Evolutionary conservation across 371 early-diverging fungal species (phyloP), one percentile per base, ranked within the genome.

Genomic region (Mortierella sp.): DNA sequence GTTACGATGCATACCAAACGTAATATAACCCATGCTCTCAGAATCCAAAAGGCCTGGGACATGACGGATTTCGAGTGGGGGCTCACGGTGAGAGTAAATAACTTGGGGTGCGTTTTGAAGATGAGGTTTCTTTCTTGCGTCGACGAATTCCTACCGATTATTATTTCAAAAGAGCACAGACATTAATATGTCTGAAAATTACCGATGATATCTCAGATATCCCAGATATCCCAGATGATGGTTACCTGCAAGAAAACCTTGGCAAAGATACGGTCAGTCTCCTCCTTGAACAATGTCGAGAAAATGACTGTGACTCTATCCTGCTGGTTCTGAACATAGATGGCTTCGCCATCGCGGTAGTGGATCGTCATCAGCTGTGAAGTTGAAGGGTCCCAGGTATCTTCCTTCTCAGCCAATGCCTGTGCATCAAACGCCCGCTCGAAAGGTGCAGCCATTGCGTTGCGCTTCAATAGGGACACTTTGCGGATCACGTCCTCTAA

Each of bases 281-380:
- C 98, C 69, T 98, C 98, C 87, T 96, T 96, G 85, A 99, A 99
- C 75, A 90, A 86, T 29, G 97, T 97, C 54, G 96, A 94, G 84
- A 98, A 98, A 64, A 98, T 96, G 35, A 97, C 98, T 4, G 98
- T 98, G 69, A 98, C 96, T 42, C 98, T 93, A 83, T 99, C 99
- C 55, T 90, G 86, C 68, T 87, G 91, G 49, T 96, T 94, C 78
- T 96, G 92, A 68, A 98, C 86, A 78, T 94, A 97, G 66, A 97
- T 94, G 31, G 96, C 93, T 84, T 99, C 99, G 61, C 92, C 93
- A 54, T 96, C 94, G 63, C 99, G 93, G 77, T 98, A 98, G 78
- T 93, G 93, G 40, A 97, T 87, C 37, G 94, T 88, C 96, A 97
- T 96, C 66, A 97, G 71, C 57, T 89, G 86, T 5, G 94, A 88